Base-by-base conservation (phyloP, 768 basidiomycete genomes). In the Pleurotus citrinopileatus region DNA sequence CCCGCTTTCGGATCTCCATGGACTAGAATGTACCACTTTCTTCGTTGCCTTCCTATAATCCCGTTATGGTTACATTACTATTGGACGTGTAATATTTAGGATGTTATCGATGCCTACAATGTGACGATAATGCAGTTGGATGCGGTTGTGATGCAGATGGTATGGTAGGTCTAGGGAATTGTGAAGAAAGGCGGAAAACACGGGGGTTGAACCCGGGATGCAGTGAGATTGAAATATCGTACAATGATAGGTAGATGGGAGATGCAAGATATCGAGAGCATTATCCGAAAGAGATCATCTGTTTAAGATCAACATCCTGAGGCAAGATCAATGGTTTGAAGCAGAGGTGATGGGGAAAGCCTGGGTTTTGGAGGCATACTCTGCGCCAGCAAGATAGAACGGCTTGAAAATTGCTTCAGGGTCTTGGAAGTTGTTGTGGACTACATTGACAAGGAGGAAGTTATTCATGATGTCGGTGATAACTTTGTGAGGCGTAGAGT, bases 341-440 rank as follows among this genome's bases (percentile, higher is more conserved):
- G 42, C 36, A 25, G 52, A 47, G 52, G 56, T 52, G 57, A 57
- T 63, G 34, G 62, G 63, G 17, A 69, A 69, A 37, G 67, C 56
- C 46, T 71, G 73, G 38, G 67, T 70, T 25, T 67, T 61, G 27
- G 75, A 70, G 12, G 71, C 67, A 56, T 81, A 82, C 65, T 88
- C 83, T 37, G 79, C 81, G 29, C 86, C 88, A 10, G 86, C 87
- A 67, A 85, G 83, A 70, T 82, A 75, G 78, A 98, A 96, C 2
- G 93, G 91, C 61, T 77, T 75, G 68, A 95, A 98, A 70, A 98
- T 95, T 19, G 87, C 87, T 44, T 88, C 77, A 2, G 84, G 68
- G 63, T 89, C 80, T 70, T 91, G 89, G 83, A 92, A 98, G 67
- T 96, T 88, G 72, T 97, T 97, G 70, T 97, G 94, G 23, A 98